phyloP scores from a whole-genome alignment of 352 stramenopile genomes.

The Phytophthora hibernalis region DNA sequence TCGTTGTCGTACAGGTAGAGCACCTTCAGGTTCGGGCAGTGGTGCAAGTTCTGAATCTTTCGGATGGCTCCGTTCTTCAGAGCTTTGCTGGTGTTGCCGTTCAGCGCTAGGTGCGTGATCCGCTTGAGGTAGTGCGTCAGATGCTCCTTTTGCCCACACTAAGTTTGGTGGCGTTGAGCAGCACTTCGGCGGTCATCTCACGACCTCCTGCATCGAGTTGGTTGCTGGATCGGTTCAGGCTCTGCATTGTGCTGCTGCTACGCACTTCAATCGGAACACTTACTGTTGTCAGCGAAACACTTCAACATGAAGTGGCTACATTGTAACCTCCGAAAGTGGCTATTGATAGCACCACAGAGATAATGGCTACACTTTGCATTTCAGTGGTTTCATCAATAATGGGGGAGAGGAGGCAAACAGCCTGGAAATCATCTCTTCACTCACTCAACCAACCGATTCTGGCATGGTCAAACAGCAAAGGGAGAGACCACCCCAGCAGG shows the following conservation, averaged over 20 bases:
- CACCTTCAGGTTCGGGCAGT: constrained; percentile 73
- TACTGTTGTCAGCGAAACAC: constrained; percentile 11
- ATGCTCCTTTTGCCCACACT: constrained; percentile 72
- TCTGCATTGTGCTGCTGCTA: constrained; percentile 19
- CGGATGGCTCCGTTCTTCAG: constrained; percentile 30
- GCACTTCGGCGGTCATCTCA: constrained; percentile 65
- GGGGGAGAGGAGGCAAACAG: constrained; percentile 7
- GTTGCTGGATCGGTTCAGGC: constrained; percentile 15
- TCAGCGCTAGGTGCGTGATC: constrained; percentile 75
- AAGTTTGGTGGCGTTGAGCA: constrained; percentile 72
- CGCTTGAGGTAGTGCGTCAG: constrained; percentile 77
- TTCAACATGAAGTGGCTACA: constrained; percentile 12
- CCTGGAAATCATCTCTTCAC: background rate
- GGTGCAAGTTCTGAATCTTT: constrained; percentile 66
- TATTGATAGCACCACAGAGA: constrained; percentile 10
- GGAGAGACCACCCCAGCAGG: background rate
- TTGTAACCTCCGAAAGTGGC: background rate
- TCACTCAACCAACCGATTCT: background rate
- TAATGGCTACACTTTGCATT: background rate
- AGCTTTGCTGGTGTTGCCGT: constrained; percentile 51
- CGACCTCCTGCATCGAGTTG: constrained; percentile 30
- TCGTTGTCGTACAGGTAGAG: constrained; percentile 87
- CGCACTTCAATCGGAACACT: too few species aligned
- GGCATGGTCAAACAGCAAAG: background rate
- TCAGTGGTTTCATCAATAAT: constrained; percentile 4